Conservation (phyloP, 768 basidiomycete genomes). For the Boletus fagicola region DNA sequence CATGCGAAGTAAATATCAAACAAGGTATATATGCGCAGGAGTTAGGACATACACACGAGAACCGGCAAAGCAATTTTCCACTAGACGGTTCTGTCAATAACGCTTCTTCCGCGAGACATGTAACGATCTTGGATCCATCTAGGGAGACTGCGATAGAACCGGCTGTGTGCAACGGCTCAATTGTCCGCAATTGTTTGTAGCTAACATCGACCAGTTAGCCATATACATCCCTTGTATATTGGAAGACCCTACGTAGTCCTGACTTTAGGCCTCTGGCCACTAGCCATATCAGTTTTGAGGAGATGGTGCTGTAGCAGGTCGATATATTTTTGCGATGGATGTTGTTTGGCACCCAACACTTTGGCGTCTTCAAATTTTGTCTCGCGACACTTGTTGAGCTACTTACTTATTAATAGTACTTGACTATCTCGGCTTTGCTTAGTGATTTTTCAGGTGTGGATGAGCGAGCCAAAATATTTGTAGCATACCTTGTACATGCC, state of each 20-base stretch:
- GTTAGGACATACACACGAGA: slow-evolving; percentile 67
- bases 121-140: slow-evolving; percentile 79
- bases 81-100: slow-evolving; percentile 76
- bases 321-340: slow-evolving; percentile 1
- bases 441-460: no score
- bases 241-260: slow-evolving; percentile 38
- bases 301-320: neutral
- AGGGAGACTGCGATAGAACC: slow-evolving; percentile 79
- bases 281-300: slow-evolving; percentile 15
- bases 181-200: slow-evolving; percentile 70
- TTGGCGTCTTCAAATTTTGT: neutral
- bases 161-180: slow-evolving; percentile 82
- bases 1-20: neutral
- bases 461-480: no score
- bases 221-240: neutral
- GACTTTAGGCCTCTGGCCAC: slow-evolving; percentile 40
- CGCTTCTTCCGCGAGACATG: slow-evolving; percentile 84
- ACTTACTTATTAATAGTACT: no score
- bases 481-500: no score
- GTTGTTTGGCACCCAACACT: slow-evolving; percentile 14
- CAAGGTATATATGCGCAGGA: neutral
- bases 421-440: no score
- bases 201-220: slow-evolving; percentile 38
- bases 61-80: slow-evolving; percentile 75
- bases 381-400: no score